Evolutionary conservation across 1,139 yeast species (phyloP).

Genomic region (Blastobotrys aristatus): DNA sequence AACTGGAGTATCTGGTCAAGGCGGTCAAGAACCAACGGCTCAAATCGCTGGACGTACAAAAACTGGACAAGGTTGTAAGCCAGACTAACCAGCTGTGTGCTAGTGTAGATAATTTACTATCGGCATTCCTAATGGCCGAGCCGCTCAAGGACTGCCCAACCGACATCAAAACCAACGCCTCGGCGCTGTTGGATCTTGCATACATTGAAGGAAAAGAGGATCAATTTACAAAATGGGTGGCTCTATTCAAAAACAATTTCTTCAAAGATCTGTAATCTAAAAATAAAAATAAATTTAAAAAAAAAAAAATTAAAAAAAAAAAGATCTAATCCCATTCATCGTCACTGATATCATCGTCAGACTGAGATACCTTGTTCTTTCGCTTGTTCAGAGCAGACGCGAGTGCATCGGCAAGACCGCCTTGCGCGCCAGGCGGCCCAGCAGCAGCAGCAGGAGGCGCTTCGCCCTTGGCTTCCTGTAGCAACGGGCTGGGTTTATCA

Average conservation of each 20-base stretch:
- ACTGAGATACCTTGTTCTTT: slow-evolving; percentile 73
- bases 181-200: background rate
- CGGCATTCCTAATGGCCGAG: slow-evolving; percentile 11
- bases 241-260: slow-evolving; percentile 15
- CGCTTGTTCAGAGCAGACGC: slow-evolving; percentile 81
- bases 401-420: slow-evolving; percentile 71
- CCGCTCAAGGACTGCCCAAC: background rate
- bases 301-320: background rate
- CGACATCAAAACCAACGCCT: slow-evolving; percentile 2
- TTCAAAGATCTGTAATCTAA: slow-evolving; percentile 1
- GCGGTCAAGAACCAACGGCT: slow-evolving; percentile 16
- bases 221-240: slow-evolving; percentile 17
- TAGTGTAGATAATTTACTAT: slow-evolving; percentile 16
- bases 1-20: slow-evolving; percentile 13
- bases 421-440: slow-evolving; percentile 31
- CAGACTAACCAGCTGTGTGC: slow-evolving; percentile 14
- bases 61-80: slow-evolving; percentile 9
- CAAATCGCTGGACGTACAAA: slow-evolving; percentile 4
- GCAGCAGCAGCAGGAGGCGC: slow-evolving; percentile 36
- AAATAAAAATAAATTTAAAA: too few relatives aligned
- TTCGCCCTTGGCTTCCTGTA: slow-evolving; percentile 70
- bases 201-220: slow-evolving; percentile 15
- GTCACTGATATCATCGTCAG: slow-evolving; percentile 82
- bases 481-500: slow-evolving; percentile 67
- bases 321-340: slow-evolving; percentile 50